Evolutionary conservation across 1,284 basidiomycete genomes (phyloP), one percentile per base, ranked within the genome.

Genomic region (Sanguinoderma infundibulare): DNA sequence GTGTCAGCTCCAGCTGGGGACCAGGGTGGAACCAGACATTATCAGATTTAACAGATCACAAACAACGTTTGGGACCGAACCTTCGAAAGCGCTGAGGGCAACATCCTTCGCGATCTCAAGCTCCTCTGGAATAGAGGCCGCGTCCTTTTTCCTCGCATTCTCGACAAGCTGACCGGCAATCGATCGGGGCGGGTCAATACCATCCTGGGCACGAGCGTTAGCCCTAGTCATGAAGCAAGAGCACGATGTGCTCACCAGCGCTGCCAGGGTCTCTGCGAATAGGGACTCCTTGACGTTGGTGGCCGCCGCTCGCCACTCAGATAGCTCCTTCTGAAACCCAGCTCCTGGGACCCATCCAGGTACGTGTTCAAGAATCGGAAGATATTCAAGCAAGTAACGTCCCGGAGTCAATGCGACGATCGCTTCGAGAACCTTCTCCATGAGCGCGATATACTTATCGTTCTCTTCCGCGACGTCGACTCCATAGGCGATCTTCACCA

Each of bases 261-360:
- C 24, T 4, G 53, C 30, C 30, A 51, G 50, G 8, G 46, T 51
- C 30, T 47, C 9, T 1, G 38, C 24, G 46, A 49, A 55, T 22
- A 55, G 22, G 0, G 38, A 17, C 6, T 40, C 22, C 39, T 44
- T 51, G 17, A 55, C 47, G 7, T 60, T 28, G 15, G 40, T 24
- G 3, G 52, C 32, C 4, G 32, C 47, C 3, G 36, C 20, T 12
- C 53, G 52, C 28, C 30, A n/a, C 34, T 7, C 26, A 20, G 17
- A 10, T 0, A 60, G 38, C 53, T 51, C 46, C 24, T 39, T 46
- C 54, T 66, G 54, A 44, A 70, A 69, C 14, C 62, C 66, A 5
- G 68, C 60, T 0, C 71, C 72, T 1, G 72, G 73, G 6, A 70
- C 36, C 72, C 71, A 74, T 3, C 22, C 44, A 0, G 72, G 72